Percentiles rank a stretch among this genome's conserved stretches.
Conservation (phyloP, 805 yeast species). For the Nakazawaea anatomiae region DNA sequence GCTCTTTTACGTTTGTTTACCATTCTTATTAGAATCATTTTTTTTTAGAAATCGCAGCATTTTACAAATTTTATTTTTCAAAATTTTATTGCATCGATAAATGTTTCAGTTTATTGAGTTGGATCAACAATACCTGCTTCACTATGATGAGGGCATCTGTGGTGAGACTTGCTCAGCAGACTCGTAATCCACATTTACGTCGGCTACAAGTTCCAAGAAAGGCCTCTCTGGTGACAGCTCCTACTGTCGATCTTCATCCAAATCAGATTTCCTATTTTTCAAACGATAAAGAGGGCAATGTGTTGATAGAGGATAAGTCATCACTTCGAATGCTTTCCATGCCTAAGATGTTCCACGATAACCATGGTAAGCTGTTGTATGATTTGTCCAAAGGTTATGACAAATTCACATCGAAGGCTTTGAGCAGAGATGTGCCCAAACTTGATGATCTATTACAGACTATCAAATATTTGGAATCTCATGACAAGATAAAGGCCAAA, state of each 20-base stretch:
- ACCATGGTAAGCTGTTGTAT: not conserved
- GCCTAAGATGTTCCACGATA: not conserved
- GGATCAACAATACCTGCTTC: too few species aligned
- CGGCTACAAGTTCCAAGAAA: too few species aligned
- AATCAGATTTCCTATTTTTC: not conserved
- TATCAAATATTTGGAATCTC: not conserved
- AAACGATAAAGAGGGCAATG: not conserved
- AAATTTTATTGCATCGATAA: too few species aligned
- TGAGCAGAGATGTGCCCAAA: slow-evolving; percentile 1
- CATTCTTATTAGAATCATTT: too few species aligned
- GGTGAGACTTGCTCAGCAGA: too few species aligned
- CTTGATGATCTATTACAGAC: not conserved
- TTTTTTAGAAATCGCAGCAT: too few species aligned
- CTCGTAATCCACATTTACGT: too few species aligned
- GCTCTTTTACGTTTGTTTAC: too few species aligned
- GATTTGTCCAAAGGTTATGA: slow-evolving; percentile 3
- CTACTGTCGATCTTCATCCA: not conserved
- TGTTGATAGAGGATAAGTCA: not conserved
- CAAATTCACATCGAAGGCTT: not conserved
- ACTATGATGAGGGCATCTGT: too few species aligned
- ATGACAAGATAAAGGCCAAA: not conserved
- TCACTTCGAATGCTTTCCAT: not conserved
- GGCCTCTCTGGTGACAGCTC: too few species aligned
- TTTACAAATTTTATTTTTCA: too few species aligned
- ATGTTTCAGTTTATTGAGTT: too few species aligned